Base-by-base conservation (phyloP, 495 filamentous ascomycete species). In the Echria macrotheca region DNA sequence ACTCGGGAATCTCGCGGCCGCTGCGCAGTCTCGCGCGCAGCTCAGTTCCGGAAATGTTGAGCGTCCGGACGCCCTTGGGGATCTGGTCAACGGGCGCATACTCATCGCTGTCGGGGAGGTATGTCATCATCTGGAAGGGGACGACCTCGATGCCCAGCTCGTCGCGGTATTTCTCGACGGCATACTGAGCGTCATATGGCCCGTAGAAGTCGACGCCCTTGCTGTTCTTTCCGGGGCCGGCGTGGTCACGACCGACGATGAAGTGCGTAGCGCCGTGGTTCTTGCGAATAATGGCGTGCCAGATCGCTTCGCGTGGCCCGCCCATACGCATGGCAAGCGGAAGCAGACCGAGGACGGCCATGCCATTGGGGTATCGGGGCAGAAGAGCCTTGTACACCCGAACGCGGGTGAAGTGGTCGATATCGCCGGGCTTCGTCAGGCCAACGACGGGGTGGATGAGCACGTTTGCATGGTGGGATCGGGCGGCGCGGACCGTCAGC, bases 271-370 rank as follows among this genome's bases (percentile, higher is more conserved):
- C 89, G 55, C 93, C 93, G 73, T 96, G 89, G 72, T 98, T 98
- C 81, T 97, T 98, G 60, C 93, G 89, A 78, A 98, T 98, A 62
- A 98, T 97, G 55, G 93, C 93, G 76, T 98, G 93, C 93, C 93
- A 98, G 73, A 98, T 90, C 55, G 93, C 93, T 77, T 98, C 93
- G 56, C 93, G 87, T 42, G 93, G 93, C 57, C 93, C 93, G 58
- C 90, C 93, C 93, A 98, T 98, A 63, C 93, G 87, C 93, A 98
- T 98, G 53, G 93, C 93, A 43, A 98, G 77, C 36, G 91, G 90
- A 3, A 98, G 79, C 29, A 98, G 87, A 73, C 90, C 93, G 54
- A 98, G 85, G 33, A 95, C 90, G 49, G 93, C 93, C 93, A 98
- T 98, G 56, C 93, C 93, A 68, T 97, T 98, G 64, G 93, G 93